Conservation (phyloP, 768 basidiomycete genomes). For the Boletus sp. region DNA sequence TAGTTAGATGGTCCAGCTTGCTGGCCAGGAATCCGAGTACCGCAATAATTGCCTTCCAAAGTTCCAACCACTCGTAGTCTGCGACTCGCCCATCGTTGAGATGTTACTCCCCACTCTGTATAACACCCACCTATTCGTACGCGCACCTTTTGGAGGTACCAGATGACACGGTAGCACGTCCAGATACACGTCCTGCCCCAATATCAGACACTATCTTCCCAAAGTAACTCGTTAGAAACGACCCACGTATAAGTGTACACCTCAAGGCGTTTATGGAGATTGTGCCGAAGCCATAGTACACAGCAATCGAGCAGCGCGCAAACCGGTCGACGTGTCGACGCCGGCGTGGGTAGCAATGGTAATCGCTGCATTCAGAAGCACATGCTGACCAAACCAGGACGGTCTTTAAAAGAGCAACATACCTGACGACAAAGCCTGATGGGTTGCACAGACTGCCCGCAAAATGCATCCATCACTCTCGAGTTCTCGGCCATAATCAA, state of each 20-base stretch:
- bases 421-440: constrained; percentile 67
- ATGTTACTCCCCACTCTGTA: not conserved
- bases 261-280: constrained; percentile 60
- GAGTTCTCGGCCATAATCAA: constrained; percentile 50
- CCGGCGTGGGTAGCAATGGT: constrained; percentile 46
- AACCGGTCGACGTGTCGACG: constrained; percentile 42
- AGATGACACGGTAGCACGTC: constrained; percentile 52
- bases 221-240: not conserved
- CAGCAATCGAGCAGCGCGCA: constrained; percentile 67
- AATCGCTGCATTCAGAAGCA: constrained; percentile 38
- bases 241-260: constrained; percentile 55
- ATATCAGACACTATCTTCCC: not conserved
- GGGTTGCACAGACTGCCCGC: constrained; percentile 36
- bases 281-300: constrained; percentile 67
- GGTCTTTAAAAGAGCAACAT: constrained; percentile 7
- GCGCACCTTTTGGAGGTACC: constrained; percentile 52
- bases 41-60: constrained; percentile 57
- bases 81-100: not conserved
- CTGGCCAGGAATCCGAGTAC: constrained; percentile 53
- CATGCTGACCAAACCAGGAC: not conserved
- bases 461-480: constrained; percentile 45
- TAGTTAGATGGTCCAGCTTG: constrained; percentile 51
- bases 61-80: constrained; percentile 67
- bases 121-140: constrained; percentile 51
- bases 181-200: constrained; percentile 50